A percentile compares a stretch with the other conserved stretches of the same genome.
These are phyloP conservation scores for Chenopodium suecicum DNA, from an alignment of 148 eudicot species.

Conservation along the genomic window DNA sequence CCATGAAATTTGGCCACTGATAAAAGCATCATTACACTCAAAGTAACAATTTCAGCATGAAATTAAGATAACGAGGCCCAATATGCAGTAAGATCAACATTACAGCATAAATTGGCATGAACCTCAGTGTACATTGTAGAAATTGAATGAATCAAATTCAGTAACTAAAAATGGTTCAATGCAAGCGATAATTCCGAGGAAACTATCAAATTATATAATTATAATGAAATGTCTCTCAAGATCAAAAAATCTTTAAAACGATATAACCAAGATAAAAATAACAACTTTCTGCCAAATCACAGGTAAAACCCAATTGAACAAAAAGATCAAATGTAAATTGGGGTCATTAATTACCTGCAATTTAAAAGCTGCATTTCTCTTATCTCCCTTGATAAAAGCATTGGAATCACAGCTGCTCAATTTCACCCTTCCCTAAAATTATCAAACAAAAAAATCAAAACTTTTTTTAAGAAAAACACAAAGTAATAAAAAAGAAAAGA, in stretches of 20 bases:
- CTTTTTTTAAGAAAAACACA: background rate
- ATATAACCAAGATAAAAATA: background rate
- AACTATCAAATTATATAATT: background rate
- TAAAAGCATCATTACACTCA: background rate
- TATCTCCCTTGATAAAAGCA: conserved; percentile 43
- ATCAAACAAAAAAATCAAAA: no score
- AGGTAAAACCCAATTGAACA: background rate
- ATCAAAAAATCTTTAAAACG: background rate
- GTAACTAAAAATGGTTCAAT: background rate
- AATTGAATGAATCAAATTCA: background rate
- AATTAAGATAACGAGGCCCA: background rate
- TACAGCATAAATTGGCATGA: background rate
- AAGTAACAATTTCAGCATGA: no score
- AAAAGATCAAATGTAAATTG: background rate
- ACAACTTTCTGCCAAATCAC: background rate
- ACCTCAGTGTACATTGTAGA: background rate
- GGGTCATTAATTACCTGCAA: conserved; percentile 39
- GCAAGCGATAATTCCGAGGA: background rate
- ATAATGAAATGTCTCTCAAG: background rate
- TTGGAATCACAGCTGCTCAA: conserved; percentile 39
- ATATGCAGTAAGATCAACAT: background rate
- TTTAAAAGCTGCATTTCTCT: conserved; percentile 38
- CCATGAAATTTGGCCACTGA: background rate
- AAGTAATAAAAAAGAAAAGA: background rate
- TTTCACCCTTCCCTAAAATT: conserved; percentile 42